phyloP scores from a whole-genome alignment of 116 monocot genomes.

The Trichopus zeylanicus region DNA sequence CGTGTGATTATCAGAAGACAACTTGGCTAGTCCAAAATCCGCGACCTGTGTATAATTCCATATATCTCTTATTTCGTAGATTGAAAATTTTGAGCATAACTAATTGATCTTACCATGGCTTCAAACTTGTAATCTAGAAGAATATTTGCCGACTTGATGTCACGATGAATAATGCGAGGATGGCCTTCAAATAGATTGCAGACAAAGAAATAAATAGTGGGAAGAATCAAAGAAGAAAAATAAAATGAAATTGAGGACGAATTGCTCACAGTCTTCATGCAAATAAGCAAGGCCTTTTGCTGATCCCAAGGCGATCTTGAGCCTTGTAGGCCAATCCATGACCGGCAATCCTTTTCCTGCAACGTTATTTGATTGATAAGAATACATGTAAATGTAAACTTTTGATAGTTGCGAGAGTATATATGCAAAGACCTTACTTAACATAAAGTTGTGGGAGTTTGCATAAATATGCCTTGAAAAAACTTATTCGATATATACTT shows the following conservation, averaged over 20 bases:
- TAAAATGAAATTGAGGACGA: background rate
- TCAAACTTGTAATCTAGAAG: slow-evolving; percentile 78
- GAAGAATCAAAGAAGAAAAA: background rate
- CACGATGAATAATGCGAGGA: slow-evolving; percentile 81
- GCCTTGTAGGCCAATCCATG: slow-evolving; percentile 67
- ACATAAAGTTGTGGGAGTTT: too few species aligned
- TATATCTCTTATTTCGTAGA: too few species aligned
- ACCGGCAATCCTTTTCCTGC: slow-evolving; percentile 43
- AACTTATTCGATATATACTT: too few species aligned
- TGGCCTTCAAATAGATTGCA: slow-evolving; percentile 41
- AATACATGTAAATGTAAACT: too few species aligned
- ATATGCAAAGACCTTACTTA: too few species aligned
- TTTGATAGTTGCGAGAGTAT: too few species aligned
- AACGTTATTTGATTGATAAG: background rate
- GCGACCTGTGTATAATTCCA: slow-evolving; percentile 52
- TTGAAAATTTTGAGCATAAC: background rate
- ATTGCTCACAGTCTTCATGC: slow-evolving; percentile 73
- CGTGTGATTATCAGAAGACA: slow-evolving; percentile 44
- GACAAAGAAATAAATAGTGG: background rate
- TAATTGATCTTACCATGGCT: slow-evolving; percentile 47
- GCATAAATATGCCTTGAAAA: too few species aligned
- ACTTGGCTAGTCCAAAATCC: slow-evolving; percentile 86
- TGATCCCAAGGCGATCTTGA: slow-evolving; percentile 77
- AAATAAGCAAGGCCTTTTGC: slow-evolving; percentile 89
- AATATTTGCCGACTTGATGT: slow-evolving; percentile 91